Percentiles rank a stretch among this genome's conserved stretches.
phyloP scores from a whole-genome alignment of 495 filamentous ascomycete species.

The Pyrenopolyporus hunteri region DNA sequence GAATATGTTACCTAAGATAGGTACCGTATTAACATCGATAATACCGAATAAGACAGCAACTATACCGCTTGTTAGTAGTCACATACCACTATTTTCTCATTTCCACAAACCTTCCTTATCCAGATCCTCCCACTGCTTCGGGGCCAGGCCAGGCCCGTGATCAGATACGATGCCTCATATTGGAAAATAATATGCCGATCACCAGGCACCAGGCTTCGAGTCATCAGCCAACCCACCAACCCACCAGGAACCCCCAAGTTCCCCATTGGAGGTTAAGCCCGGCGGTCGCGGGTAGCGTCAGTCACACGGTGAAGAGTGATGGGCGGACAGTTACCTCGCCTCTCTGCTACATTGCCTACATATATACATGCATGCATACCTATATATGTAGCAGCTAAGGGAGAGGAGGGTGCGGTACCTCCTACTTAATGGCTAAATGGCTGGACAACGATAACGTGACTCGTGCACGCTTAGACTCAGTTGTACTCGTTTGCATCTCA shows the following conservation, averaged over 20 bases:
- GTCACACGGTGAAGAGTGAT: slow-evolving; percentile 12
- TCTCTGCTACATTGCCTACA: neutral
- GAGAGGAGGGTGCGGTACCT: too few species aligned
- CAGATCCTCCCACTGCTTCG: neutral
- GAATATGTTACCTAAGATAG: too few species aligned
- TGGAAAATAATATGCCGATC: slow-evolving; percentile 30
- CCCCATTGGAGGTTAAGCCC: slow-evolving; percentile 3
- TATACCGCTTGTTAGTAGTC: too few species aligned
- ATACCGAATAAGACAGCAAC: too few species aligned
- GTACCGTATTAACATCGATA: too few species aligned
- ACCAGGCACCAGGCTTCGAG: slow-evolving; percentile 32
- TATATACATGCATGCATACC: neutral
- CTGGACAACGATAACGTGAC: slow-evolving; percentile 33
- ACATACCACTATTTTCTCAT: too few species aligned
- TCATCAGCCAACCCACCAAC: slow-evolving; percentile 18
- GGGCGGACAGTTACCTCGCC: slow-evolving; percentile 4
- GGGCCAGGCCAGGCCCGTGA: slow-evolving; percentile 25
- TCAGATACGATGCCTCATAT: neutral
- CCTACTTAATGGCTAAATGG: too few species aligned
- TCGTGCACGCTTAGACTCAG: too few species aligned
- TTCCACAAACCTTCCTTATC: slow-evolving; percentile 1
- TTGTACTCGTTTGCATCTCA: slow-evolving; percentile 11
- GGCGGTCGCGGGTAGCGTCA: slow-evolving; percentile 10
- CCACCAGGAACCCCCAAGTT: too few species aligned
- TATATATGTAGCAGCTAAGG: neutral